Base-by-base conservation (phyloP, 2,329 filamentous ascomycete genomes). In the Curvularia sp. region DNA sequence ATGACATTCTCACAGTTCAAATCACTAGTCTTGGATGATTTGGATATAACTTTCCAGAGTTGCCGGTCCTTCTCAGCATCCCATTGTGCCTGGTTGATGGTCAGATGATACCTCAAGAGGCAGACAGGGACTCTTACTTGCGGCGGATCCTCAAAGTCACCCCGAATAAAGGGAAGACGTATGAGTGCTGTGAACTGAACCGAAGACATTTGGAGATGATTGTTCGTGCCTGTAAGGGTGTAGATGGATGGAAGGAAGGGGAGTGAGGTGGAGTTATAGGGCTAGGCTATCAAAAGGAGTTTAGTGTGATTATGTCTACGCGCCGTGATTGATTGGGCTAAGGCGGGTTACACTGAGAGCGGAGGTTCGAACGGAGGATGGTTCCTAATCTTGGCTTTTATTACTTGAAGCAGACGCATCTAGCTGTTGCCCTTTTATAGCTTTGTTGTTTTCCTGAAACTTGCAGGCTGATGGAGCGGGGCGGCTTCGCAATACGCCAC, bases 11-110 rank as follows among this genome's bases (percentile, higher is more conserved):
- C 82, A 96, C 94, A 99, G 75, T 98, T 88, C 72, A 97, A 88
- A 72, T 96, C 90, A 57, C 84, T 85, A 51, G 88, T 90, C 73
- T 92, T 92, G 1, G 91, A 88, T 31, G 89, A 88, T 61, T 89
- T 89, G 0, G 93, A 96, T 5, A 98, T 85, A 51, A 97, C 87
- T 76, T 91, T 91, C 95, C 95, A 99, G 15, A 99, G 79, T 9
- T 88, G 88, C 59, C 92, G 90, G 72, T 98, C 95, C 77, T 97
- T 98, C 22, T 85, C 82, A 1, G 89, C 85, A 77, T 93, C 89
- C 95, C 95, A 99, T 76, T 92, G 87, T 55, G 95, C 88, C 92
- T 96, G 39, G 22, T 31, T n/a, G 33, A 55, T 64, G 35, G 56
- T 61, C 47, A 63, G 64, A 53, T 55, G 42, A 46, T 46, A 7